Conservation (phyloP, 2,329 filamentous ascomycete species). For the Alternaria incomplexa region DNA sequence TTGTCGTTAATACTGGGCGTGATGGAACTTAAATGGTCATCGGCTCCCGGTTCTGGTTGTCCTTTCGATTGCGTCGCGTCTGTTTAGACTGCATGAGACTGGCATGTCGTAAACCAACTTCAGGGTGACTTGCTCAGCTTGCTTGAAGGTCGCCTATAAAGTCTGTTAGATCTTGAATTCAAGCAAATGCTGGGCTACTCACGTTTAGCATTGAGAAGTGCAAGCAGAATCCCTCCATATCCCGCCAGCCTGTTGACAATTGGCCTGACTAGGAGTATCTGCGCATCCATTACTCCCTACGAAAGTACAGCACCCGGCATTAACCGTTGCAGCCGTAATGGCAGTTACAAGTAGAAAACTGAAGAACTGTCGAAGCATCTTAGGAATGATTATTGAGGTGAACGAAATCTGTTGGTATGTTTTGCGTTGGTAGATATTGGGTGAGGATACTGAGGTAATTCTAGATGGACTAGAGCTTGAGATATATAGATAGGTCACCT, state of each 20-base stretch:
- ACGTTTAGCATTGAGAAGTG: conserved; percentile 1
- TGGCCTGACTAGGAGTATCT: not conserved
- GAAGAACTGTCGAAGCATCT: not conserved
- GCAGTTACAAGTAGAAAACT: not conserved
- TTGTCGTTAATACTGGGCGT: not conserved
- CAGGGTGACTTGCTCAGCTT: not conserved
- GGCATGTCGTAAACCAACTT: not conserved
- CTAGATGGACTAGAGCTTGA: not conserved
- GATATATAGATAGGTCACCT: not conserved
- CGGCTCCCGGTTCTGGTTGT: not conserved
- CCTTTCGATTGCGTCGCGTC: not conserved
- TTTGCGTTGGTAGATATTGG: not conserved
- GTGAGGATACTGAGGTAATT: not conserved
- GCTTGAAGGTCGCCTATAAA: not conserved
- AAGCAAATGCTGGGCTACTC: not conserved
- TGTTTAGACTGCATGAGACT: not conserved
- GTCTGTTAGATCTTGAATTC: not conserved
- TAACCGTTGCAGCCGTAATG: not conserved
- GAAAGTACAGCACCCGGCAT: not conserved
- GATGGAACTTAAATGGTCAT: not conserved
- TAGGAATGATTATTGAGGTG: not conserved
- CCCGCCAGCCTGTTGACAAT: not conserved
- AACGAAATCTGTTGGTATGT: not conserved
- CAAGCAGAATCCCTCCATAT: not conserved
- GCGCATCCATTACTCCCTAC: not conserved